Percentiles rank a stretch among this genome's conserved stretches.
phyloP scores from a whole-genome alignment of 257 asterid species.

The Solanum dulcamara region DNA sequence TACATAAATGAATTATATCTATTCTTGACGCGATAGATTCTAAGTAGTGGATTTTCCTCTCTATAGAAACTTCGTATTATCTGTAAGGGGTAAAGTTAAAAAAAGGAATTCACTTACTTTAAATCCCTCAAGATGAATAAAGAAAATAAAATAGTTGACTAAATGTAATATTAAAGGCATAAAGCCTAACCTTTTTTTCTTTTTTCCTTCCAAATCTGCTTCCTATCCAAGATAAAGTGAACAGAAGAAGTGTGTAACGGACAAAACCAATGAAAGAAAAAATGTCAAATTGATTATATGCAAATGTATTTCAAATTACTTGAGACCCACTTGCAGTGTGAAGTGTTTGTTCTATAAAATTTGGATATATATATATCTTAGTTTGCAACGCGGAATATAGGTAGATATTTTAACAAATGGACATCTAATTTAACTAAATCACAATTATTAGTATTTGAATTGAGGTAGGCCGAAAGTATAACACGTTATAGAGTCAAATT shows the following conservation, averaged over 20 bases:
- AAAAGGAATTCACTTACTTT: background rate
- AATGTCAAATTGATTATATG: background rate
- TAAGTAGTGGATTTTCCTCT: background rate
- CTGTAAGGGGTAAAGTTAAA: background rate
- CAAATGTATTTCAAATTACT: background rate
- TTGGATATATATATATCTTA: no score
- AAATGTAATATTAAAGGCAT: background rate
- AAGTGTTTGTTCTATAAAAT: no score
- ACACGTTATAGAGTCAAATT: no score
- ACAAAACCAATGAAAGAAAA: background rate
- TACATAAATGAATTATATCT: background rate
- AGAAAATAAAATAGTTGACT: background rate
- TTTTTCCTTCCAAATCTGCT: background rate
- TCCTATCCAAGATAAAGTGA: background rate
- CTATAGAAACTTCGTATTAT: background rate
- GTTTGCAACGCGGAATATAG: background rate
- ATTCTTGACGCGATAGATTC: background rate
- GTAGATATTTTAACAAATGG: background rate
- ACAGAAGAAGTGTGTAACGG: background rate
- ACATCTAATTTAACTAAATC: background rate
- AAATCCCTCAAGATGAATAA: background rate
- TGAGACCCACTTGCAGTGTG: background rate
- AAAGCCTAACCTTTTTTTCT: background rate
- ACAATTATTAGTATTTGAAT: background rate
- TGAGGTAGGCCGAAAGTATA: no score